Evolutionary conservation across 1,284 basidiomycete species (phyloP).

Genomic region (Rhodotorula sp.): DNA sequence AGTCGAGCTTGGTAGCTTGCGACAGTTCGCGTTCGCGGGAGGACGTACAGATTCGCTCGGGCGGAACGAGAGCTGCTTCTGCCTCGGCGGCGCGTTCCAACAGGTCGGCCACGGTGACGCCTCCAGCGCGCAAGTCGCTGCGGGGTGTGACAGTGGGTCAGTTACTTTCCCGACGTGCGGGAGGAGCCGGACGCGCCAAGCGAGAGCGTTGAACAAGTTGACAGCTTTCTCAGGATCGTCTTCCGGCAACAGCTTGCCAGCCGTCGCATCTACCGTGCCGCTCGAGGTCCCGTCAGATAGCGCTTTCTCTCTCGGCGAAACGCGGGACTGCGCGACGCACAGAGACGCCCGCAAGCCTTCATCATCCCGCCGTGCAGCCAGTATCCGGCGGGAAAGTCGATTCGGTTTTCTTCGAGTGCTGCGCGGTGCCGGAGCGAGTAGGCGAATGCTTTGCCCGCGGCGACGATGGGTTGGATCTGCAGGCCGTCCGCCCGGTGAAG

Average conservation of each 20-base stretch:
- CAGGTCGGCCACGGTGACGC: constrained; percentile 1
- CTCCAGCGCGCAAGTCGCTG: constrained; percentile 21
- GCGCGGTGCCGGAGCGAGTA: constrained; percentile 9
- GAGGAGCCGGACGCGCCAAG: constrained; percentile 6
- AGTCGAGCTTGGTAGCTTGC: too few species aligned
- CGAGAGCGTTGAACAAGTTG: constrained; percentile 22
- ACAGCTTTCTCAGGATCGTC: constrained; percentile 19
- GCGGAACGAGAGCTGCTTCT: constrained; percentile 5
- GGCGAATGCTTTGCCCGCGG: constrained; percentile 16
- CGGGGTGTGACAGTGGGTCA: too few species aligned
- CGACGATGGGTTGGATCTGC: constrained; percentile 17
- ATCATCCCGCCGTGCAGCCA: constrained; percentile 8
- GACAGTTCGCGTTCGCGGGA: too few species aligned
- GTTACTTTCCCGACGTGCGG: too few species aligned
- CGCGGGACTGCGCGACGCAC: background rate
- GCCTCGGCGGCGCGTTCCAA: constrained; percentile 8
- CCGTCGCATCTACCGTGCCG: background rate
- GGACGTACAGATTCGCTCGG: constrained; percentile 18
- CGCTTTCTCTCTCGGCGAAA: background rate
- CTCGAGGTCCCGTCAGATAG: background rate
- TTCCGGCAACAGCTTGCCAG: background rate
- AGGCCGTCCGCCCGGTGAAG: rapidly evolving
- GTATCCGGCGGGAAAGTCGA: constrained; percentile 3
- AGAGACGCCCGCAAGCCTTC: constrained; percentile 4
- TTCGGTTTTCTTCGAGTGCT: background rate